A percentile compares a stretch with the other conserved stretches of the same genome.
Evolutionary conservation across 202 grass and related monocot species (phyloP).

Genomic region (Hordeum pubiflorum): DNA sequence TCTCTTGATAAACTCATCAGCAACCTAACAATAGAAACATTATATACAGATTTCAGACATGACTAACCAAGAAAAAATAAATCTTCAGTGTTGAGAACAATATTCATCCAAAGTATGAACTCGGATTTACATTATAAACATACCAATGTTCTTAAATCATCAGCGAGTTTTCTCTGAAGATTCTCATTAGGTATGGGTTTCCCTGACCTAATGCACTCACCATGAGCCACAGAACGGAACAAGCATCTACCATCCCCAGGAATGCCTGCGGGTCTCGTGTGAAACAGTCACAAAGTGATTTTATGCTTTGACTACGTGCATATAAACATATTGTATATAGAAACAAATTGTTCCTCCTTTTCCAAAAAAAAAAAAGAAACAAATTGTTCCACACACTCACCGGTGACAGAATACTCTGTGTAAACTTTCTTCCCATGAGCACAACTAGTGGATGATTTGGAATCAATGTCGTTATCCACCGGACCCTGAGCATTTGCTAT

Average conservation of each 20-base stretch:
- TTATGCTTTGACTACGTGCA: not conserved
- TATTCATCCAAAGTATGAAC: not conserved
- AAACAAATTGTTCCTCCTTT: not conserved
- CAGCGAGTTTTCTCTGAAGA: slow-evolving; percentile 51
- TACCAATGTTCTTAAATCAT: slow-evolving; percentile 54
- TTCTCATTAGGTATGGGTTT: slow-evolving; percentile 38
- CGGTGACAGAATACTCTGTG: slow-evolving; percentile 55
- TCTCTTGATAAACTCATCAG: slow-evolving; percentile 47
- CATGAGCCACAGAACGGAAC: slow-evolving; percentile 55
- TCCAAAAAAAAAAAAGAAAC: not conserved
- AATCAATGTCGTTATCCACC: not conserved
- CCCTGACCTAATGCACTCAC: slow-evolving; percentile 48
- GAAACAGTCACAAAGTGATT: not conserved
- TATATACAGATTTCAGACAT: not conserved
- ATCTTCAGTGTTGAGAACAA: not conserved
- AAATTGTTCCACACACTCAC: slow-evolving; percentile 14
- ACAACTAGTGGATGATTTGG: slow-evolving; percentile 7
- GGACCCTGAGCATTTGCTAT: slow-evolving; percentile 41
- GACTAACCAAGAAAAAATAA: not conserved
- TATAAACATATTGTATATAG: not conserved
- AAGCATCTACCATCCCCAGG: slow-evolving; percentile 62
- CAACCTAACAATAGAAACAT: slow-evolving; percentile 13
- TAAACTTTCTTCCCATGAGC: slow-evolving; percentile 63
- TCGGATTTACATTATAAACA: not conserved
- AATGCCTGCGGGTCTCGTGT: slow-evolving; percentile 38